phyloP scores from a whole-genome alignment of 331 rosid species.

The Acacia concinna region DNA sequence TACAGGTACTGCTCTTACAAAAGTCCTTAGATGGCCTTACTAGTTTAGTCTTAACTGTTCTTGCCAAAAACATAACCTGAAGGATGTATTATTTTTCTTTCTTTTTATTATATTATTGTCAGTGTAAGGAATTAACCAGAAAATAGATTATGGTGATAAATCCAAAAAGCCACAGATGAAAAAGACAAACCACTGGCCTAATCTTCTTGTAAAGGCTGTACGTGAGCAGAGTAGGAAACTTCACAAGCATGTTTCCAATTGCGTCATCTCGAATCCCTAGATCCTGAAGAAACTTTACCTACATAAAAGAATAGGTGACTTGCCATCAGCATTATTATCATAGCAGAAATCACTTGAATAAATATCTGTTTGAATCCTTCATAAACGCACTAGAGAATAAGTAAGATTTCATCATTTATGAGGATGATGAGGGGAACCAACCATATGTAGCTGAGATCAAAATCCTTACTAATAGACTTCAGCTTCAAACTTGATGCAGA shows the following conservation, averaged over 20 bases:
- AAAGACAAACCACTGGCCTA: slow-evolving; percentile 81
- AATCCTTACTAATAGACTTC: not conserved
- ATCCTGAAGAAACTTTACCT: slow-evolving; percentile 83
- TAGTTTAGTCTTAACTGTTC: not conserved
- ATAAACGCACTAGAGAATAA: slow-evolving; percentile 6
- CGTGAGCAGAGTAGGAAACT: slow-evolving; percentile 82
- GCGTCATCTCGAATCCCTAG: slow-evolving; percentile 79
- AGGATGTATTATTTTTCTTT: not conserved
- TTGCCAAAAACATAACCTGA: not conserved
- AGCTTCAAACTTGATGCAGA: slow-evolving; percentile 4
- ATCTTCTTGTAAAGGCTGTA: slow-evolving; percentile 91
- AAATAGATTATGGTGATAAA: not conserved
- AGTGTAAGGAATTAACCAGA: not conserved
- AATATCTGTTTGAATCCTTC: slow-evolving; percentile 1
- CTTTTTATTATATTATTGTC: not conserved
- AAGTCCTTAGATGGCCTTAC: not conserved
- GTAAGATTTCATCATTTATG: slow-evolving; percentile 11
- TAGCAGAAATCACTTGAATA: slow-evolving; percentile 23
- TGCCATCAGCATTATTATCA: slow-evolving; percentile 29
- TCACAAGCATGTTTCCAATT: slow-evolving; percentile 93
- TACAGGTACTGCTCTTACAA: not conserved
- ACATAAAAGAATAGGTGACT: slow-evolving; percentile 29
- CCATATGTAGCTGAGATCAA: slow-evolving; percentile 17
- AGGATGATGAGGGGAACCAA: slow-evolving; percentile 21
- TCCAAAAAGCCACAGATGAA: slow-evolving; percentile 26